Conservation (phyloP, 192 early-diverging fungal species). For the Backusella australiensis region DNA sequence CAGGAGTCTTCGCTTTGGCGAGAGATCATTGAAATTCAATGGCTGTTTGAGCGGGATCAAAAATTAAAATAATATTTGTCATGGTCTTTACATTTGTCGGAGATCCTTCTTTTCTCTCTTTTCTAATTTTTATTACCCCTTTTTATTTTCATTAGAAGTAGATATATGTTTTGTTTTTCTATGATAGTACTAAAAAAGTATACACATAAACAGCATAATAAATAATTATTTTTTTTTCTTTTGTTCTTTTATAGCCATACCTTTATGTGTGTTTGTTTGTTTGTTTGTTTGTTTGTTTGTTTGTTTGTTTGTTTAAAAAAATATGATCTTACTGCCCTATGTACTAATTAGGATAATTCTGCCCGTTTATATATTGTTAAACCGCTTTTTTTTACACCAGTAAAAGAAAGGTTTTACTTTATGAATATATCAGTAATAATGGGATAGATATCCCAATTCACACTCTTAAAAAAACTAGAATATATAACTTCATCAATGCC, state of each 20-base stretch:
- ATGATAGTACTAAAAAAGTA: neutral
- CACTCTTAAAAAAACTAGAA: neutral
- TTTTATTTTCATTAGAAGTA: neutral
- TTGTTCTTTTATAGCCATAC: neutral
- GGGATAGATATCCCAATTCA: neutral
- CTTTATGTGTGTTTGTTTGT: neutral
- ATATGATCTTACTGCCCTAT: neutral
- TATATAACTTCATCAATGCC: neutral
- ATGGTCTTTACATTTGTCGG: neutral
- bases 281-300: no score
- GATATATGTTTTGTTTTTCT: neutral
- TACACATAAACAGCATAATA: neutral
- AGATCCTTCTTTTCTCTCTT: neutral
- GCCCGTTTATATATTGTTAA: neutral
- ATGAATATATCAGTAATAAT: neutral
- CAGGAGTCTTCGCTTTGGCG: conserved; percentile 22
- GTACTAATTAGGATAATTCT: neutral
- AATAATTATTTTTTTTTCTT: neutral
- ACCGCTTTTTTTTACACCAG: no score
- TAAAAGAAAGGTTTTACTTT: neutral
- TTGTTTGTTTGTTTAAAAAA: no score
- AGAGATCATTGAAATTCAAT: conserved; percentile 31
- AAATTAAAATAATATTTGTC: conserved; percentile 15
- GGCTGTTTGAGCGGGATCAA: conserved; percentile 36
- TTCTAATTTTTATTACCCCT: neutral